Percentiles rank a stretch among this genome's conserved stretches.
Conservation (phyloP, 345 rosid species). For the Gossypium arboreum region DNA sequence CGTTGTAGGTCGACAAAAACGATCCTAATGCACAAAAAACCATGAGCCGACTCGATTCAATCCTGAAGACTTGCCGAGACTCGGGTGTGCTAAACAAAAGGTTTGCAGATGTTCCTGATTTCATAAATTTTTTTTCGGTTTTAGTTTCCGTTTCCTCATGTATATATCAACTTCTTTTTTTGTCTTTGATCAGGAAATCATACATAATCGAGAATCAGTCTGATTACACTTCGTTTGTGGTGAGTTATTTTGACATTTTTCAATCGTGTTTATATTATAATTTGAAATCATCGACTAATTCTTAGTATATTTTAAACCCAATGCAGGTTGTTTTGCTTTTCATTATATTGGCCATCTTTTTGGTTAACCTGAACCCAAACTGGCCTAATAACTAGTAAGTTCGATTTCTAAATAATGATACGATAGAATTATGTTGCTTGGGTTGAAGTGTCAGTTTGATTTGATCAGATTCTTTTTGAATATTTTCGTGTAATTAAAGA, state of each 20-base stretch:
- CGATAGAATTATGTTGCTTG: no score
- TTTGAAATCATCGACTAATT: background rate
- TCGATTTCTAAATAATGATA: background rate
- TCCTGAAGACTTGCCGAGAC: constrained; percentile 57
- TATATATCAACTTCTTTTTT: constrained; percentile 3
- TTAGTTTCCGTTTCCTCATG: background rate
- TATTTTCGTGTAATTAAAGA: no score
- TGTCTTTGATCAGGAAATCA: constrained; percentile 46
- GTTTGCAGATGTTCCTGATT: constrained; percentile 21
- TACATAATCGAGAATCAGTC: constrained; percentile 31
- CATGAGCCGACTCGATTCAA: constrained; percentile 52
- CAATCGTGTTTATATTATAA: background rate
- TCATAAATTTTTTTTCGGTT: background rate
- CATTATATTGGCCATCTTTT: constrained; percentile 37
- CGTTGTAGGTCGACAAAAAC: constrained; percentile 51
- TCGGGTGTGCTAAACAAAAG: constrained; percentile 56
- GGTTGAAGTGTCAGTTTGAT: no score
- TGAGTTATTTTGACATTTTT: constrained; percentile 15
- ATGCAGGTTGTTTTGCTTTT: constrained; percentile 41
- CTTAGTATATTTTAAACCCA: background rate
- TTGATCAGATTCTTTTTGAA: no score
- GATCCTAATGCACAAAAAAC: constrained; percentile 74
- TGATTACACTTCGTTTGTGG: constrained; percentile 27
- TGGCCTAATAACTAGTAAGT: constrained; percentile 26
- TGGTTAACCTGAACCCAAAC: constrained; percentile 30